Evolutionary conservation across 805 yeast genomes (phyloP).

Genomic region (Metschnikowia henanensis): DNA sequence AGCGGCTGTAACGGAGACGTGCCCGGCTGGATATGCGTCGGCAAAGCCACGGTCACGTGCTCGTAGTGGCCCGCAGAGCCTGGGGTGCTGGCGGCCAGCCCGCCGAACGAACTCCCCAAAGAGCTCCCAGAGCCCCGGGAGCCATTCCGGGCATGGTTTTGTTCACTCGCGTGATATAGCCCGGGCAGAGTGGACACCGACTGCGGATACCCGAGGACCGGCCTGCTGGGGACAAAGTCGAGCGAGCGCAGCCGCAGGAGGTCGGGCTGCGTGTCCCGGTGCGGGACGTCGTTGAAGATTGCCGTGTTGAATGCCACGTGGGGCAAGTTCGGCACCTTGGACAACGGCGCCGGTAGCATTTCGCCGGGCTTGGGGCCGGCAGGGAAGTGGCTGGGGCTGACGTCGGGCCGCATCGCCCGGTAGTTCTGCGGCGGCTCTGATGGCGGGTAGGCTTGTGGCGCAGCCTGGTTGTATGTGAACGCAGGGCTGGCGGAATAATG

Average conservation of each 20-base stretch:
- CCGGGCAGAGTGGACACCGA: constrained; percentile 9
- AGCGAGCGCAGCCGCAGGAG: not conserved
- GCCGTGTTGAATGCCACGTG: constrained; percentile 43
- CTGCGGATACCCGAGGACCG: not conserved
- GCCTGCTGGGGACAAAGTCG: not conserved
- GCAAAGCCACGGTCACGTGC: not conserved
- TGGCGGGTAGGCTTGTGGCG: not conserved
- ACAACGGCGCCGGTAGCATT: not conserved
- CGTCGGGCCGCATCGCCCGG: not conserved
- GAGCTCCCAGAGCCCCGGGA: not conserved
- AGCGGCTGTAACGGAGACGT: not conserved
- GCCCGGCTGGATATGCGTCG: not conserved
- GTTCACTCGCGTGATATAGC: constrained; percentile 1
- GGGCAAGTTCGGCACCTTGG: constrained; percentile 20
- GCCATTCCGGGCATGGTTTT: not conserved
- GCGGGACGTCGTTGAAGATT: constrained; percentile 29
- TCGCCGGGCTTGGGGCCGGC: not conserved
- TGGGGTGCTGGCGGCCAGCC: not conserved
- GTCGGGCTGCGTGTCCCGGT: not conserved
- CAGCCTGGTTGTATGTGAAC: not conserved
- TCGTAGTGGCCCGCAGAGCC: not conserved
- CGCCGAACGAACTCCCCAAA: not conserved
- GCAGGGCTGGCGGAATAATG: not conserved
- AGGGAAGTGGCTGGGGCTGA: not conserved
- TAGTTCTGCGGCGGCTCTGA: not conserved